Base-by-base conservation (phyloP, 2,329 filamentous ascomycete genomes). In the Hypoxylon sp. region DNA sequence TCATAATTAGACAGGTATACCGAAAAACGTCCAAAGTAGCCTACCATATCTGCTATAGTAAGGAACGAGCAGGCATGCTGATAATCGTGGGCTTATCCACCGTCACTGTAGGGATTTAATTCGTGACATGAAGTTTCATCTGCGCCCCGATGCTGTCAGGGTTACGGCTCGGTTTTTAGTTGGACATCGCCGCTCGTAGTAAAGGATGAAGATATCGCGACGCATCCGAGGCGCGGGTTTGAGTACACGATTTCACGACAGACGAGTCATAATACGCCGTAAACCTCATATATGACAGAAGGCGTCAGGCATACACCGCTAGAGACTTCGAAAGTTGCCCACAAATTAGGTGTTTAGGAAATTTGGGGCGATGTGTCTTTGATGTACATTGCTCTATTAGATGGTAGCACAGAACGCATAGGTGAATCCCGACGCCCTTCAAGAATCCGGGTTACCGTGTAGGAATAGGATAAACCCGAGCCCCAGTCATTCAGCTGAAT, bases 71-170 rank as follows among this genome's bases (percentile, higher is more conserved):
- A 52, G 56, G 43, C 43, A 20, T 44, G 32, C 50, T 34, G n/a
- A 28, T 20, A 55, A 26, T 32, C 32, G 26, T 56, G 39, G 55
- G 39, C 28, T 30, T 53, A 49, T 48, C 64, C 49, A 50, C 52
- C 17, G 22, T 17, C 50, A 52, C 39, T 34, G 41, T 20, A 60
- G 15, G 49, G 52, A 57, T 32, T 52, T 54, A 65, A 56, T 46
- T 64, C 50, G 53, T 48, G 53, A 66, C 56, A 56, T 53, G 28
- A 63, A 67, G 60, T 59, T 60, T 43, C 55, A 50, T 57, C 70
- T 73, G 70, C 65, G 71, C 70, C 71, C 56, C 67, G 30, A 60
- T 66, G 22, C 44, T 51, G 59, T 65, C 48, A 65, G 37, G 51
- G 44, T 46, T 37, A 64, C 63, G 59, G 65, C 44, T 46, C 69